Conservation (phyloP, 441 rosid species). For the Lepidium campestre region DNA sequence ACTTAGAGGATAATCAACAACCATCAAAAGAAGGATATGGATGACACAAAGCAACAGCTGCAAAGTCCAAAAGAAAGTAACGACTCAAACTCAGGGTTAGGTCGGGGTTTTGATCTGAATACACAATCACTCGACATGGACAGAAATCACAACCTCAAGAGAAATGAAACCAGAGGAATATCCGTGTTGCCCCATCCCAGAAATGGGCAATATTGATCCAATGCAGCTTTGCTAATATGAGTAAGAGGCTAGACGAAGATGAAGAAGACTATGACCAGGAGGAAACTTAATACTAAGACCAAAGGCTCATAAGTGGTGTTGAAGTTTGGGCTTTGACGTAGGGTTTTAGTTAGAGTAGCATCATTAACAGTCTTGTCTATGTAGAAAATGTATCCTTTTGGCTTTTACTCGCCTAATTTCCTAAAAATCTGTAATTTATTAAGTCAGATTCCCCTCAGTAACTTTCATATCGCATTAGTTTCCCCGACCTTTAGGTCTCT, state of each 20-base stretch:
- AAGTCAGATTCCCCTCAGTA: too few relatives aligned
- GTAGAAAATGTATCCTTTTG: slow-evolving; percentile 12
- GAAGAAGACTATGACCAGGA: slow-evolving; percentile 96
- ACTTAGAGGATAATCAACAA: too few relatives aligned
- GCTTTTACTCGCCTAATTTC: too few relatives aligned
- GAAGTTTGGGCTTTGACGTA: slow-evolving; percentile 2
- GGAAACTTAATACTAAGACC: slow-evolving; percentile 9
- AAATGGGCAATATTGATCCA: slow-evolving; percentile 78
- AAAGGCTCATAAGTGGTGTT: not conserved
- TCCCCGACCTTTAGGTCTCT: too few relatives aligned
- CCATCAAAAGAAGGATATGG: slow-evolving; percentile 23
- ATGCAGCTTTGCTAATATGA: slow-evolving; percentile 65
- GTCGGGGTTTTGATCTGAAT: slow-evolving; percentile 69
- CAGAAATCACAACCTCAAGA: not conserved
- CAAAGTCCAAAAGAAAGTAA: slow-evolving; percentile 8
- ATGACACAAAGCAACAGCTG: slow-evolving; percentile 24
- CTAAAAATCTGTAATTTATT: too few relatives aligned
- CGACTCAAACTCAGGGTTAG: slow-evolving; percentile 38
- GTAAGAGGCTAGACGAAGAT: slow-evolving; percentile 68
- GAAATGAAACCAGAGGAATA: slow-evolving; percentile 27
- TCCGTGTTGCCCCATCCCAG: slow-evolving; percentile 82
- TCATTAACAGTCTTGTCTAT: slow-evolving; percentile 9
- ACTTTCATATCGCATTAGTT: too few relatives aligned
- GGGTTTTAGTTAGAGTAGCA: slow-evolving; percentile 14
- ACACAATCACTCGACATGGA: slow-evolving; percentile 22